Conservation (phyloP, 257 asterid species). For the Nicotiana tabacum region DNA sequence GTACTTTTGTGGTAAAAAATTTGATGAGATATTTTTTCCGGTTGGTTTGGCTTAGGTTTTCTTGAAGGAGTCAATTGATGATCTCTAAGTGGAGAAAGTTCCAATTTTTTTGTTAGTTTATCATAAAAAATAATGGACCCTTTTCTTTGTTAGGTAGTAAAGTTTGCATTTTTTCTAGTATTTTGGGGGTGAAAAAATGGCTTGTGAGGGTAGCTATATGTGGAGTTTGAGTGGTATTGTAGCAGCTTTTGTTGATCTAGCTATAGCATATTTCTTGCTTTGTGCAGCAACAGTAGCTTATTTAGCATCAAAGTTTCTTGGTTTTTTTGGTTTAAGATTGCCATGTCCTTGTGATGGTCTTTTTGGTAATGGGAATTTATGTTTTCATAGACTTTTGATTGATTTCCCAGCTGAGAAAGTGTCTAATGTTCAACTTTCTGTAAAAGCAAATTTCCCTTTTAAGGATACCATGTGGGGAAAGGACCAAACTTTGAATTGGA, state of each 20-base stretch:
- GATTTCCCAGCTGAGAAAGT: slow-evolving; percentile 59
- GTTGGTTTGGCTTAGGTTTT: too few species aligned
- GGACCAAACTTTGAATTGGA: slow-evolving; percentile 17
- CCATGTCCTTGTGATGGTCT: slow-evolving; percentile 78
- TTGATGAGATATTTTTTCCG: too few species aligned
- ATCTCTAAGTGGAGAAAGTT: too few species aligned
- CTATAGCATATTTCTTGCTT: slow-evolving; percentile 58
- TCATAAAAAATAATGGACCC: background rate
- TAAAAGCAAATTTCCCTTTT: slow-evolving; percentile 59
- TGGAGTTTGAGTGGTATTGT: slow-evolving; percentile 76
- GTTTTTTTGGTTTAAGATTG: slow-evolving; percentile 54
- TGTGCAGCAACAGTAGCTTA: slow-evolving; percentile 67
- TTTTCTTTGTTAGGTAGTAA: background rate
- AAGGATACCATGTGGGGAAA: slow-evolving; percentile 25
- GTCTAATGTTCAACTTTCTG: slow-evolving; percentile 51
- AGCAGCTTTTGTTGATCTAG: slow-evolving; percentile 84
- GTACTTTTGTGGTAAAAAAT: too few species aligned
- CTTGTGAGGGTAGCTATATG: slow-evolving; percentile 43
- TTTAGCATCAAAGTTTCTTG: slow-evolving; percentile 59
- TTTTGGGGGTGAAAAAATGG: slow-evolving; percentile 42
- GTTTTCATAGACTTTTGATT: slow-evolving; percentile 51
- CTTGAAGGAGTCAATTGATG: too few species aligned
- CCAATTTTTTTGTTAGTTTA: too few species aligned
- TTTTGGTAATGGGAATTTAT: slow-evolving; percentile 30
- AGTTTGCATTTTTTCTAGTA: slow-evolving; percentile 9